Percentiles rank a stretch among this genome's conserved stretches.
Conservation (phyloP, 1,284 basidiomycete genomes). For the Boletus sp. region DNA sequence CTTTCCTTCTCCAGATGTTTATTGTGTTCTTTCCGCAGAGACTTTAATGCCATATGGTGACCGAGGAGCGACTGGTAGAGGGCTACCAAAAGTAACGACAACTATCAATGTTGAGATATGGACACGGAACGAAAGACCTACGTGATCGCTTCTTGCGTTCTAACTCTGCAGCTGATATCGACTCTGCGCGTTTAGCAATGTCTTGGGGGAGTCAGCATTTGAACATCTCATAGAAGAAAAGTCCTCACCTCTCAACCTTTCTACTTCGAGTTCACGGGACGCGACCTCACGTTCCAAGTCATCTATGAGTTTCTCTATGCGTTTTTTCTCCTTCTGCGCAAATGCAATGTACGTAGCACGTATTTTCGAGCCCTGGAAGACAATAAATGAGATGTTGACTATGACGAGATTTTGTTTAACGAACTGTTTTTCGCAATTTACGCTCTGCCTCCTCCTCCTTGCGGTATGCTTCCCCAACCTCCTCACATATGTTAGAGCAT, state of each 20-base stretch:
- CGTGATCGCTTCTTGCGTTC: constrained; percentile 84
- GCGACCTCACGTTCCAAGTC: constrained; percentile 57
- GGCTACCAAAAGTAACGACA: constrained; percentile 42
- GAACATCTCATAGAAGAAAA: not conserved
- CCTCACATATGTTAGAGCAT: constrained; percentile 78
- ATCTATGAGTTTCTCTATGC: constrained; percentile 61
- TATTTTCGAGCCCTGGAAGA: constrained; percentile 79
- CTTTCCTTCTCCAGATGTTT: constrained; percentile 73
- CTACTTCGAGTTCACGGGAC: constrained; percentile 65
- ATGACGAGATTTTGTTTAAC: constrained; percentile 23
- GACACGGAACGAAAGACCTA: constrained; percentile 37
- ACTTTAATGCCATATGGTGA: constrained; percentile 74
- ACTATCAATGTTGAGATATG: constrained; percentile 23
- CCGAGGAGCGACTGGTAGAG: constrained; percentile 74
- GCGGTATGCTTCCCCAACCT: constrained; percentile 70
- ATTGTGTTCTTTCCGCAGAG: constrained; percentile 68
- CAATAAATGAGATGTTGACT: not conserved
- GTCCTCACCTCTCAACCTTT: constrained; percentile 55
- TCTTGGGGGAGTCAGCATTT: constrained; percentile 38
- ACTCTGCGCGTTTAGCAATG: constrained; percentile 65
- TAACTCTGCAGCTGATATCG: constrained; percentile 67
- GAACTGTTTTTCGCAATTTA: constrained; percentile 77
- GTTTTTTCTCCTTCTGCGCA: constrained; percentile 83
- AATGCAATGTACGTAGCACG: constrained; percentile 83
- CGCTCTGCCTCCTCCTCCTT: constrained; percentile 64